Evolutionary conservation across 2,329 filamentous ascomycete species (phyloP).

Genomic region (Exophiala calicioides): DNA sequence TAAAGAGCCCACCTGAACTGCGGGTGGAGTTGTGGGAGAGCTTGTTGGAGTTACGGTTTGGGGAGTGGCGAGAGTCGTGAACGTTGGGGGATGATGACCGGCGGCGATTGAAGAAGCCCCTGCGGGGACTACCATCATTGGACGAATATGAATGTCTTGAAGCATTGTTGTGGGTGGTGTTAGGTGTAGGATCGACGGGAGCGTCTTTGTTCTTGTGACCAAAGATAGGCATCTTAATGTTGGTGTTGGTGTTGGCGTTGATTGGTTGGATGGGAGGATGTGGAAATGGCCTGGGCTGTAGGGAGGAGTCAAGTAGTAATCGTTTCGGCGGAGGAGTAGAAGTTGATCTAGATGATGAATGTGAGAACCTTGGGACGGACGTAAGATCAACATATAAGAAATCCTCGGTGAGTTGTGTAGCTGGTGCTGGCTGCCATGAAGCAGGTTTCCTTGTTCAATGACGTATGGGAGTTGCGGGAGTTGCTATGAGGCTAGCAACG

Average conservation of each 20-base stretch:
- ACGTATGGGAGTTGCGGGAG: no score
- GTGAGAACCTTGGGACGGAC: neutral
- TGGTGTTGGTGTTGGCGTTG: neutral
- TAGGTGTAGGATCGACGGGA: constrained; percentile 22
- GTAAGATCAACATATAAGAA: neutral
- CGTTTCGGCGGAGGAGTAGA: no score
- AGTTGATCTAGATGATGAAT: neutral
- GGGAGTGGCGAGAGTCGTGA: constrained; percentile 29
- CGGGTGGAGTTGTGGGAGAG: constrained; percentile 30
- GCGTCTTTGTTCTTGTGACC: constrained; percentile 27
- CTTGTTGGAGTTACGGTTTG: constrained; percentile 11
- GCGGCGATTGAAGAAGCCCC: constrained; percentile 19
- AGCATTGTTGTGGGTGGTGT: constrained; percentile 19
- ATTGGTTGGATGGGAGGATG: neutral
- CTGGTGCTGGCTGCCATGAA: constrained; percentile 7
- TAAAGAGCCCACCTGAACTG: constrained; percentile 40
- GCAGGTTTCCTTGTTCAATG: constrained; percentile 12
- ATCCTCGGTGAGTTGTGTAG: neutral
- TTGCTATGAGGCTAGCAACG: constrained; percentile 17
- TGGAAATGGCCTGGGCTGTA: neutral
- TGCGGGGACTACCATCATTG: constrained; percentile 9
- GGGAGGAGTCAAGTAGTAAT: no score
- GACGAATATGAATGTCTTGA: constrained; percentile 24
- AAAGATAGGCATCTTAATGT: constrained; percentile 29
- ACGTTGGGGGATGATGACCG: constrained; percentile 31